Percentiles rank a stretch among this genome's conserved stretches.
Conservation (phyloP, 1,139 yeast genomes). For the Blastobotrys niveus region DNA sequence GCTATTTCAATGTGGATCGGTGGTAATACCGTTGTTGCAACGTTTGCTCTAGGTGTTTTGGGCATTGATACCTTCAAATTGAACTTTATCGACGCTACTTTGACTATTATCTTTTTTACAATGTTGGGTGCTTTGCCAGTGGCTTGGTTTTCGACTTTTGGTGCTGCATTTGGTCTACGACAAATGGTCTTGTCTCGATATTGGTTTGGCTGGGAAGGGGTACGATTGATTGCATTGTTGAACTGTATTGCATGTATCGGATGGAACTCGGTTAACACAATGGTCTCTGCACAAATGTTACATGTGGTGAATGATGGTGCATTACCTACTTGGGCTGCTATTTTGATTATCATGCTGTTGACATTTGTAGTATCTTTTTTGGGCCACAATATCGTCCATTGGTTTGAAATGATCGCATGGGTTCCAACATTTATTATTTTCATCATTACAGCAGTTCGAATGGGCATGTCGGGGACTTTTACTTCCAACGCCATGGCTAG, state of each 20-base stretch:
- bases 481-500: slow-evolving; percentile 41
- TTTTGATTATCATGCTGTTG: slow-evolving; percentile 61
- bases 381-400: slow-evolving; percentile 78
- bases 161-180: slow-evolving; percentile 79
- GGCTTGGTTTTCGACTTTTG: slow-evolving; percentile 77
- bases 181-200: slow-evolving; percentile 80
- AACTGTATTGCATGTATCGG: slow-evolving; percentile 87
- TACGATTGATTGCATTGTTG: slow-evolving; percentile 70
- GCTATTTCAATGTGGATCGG: slow-evolving; percentile 92
- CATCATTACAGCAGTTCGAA: slow-evolving; percentile 70
- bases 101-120: slow-evolving; percentile 65
- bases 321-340: slow-evolving; percentile 89
- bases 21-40: slow-evolving; percentile 83
- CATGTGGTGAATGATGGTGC: slow-evolving; percentile 62
- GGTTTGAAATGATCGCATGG: slow-evolving; percentile 85
- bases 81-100: slow-evolving; percentile 61
- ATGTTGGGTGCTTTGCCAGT: slow-evolving; percentile 70
- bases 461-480: slow-evolving; percentile 62
- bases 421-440: slow-evolving; percentile 71
- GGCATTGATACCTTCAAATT: slow-evolving; percentile 50
- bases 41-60: slow-evolving; percentile 74
- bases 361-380: slow-evolving; percentile 76
- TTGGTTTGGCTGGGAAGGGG: slow-evolving; percentile 68
- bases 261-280: slow-evolving; percentile 92
- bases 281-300: slow-evolving; percentile 81